Conservation (phyloP, 2,329 filamentous ascomycete genomes). For the Ambrosiella beaveri region DNA sequence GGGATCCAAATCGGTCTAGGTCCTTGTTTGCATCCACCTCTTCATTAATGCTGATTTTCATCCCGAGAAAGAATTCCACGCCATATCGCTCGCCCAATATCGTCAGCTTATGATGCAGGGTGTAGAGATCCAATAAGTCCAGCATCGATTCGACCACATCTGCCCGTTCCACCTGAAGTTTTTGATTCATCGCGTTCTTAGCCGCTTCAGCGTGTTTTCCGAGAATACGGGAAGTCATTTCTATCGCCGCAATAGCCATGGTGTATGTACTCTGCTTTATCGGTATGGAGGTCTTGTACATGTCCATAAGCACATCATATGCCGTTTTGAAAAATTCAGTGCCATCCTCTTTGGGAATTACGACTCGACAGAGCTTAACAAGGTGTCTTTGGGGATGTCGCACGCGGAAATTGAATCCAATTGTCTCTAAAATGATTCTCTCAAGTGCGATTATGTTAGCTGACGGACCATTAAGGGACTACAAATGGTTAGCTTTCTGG, state of each 20-base stretch:
- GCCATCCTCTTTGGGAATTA: conserved; percentile 31
- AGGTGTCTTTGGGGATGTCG: conserved; percentile 74
- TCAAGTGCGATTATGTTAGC: conserved; percentile 79
- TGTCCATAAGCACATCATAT: conserved; percentile 70
- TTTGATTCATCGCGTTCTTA: conserved; percentile 30
- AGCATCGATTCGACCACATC: conserved; percentile 61
- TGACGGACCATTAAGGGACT: conserved; percentile 66
- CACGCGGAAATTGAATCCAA: conserved; percentile 84
- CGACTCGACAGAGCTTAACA: conserved; percentile 55
- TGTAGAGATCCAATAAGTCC: conserved; percentile 83
- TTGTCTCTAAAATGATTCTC: conserved; percentile 78
- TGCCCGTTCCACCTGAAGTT: conserved; percentile 29
- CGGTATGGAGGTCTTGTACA: conserved; percentile 85
- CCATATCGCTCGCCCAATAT: conserved; percentile 56
- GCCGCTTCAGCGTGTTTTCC: conserved; percentile 35
- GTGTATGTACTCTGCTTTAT: conserved; percentile 79
- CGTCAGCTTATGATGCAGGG: conserved; percentile 60
- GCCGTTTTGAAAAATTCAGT: conserved; percentile 47
- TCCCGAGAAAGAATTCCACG: conserved; percentile 63
- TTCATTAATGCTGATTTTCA: conserved; percentile 75
- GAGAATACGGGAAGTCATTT: conserved; percentile 58
- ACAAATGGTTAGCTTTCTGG: neutral
- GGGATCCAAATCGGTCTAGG: conserved; percentile 46
- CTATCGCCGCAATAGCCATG: conserved; percentile 65
- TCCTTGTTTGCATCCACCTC: conserved; percentile 49